Evolutionary conservation across 345 rosid species (phyloP).

Genomic region (Citrus medica): DNA sequence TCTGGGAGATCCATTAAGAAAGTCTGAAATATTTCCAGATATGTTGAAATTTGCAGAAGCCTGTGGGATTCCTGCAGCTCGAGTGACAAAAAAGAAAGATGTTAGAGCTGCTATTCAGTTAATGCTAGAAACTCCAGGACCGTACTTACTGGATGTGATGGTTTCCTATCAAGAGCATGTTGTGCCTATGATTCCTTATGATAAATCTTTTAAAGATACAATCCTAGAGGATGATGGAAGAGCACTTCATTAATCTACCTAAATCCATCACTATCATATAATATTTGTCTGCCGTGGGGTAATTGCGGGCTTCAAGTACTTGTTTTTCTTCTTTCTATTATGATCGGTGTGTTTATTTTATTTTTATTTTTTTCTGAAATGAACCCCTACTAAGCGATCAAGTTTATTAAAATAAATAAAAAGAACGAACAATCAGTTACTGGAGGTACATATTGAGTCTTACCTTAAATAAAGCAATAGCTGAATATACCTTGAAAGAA

Average conservation of each 20-base stretch:
- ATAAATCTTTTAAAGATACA: constrained; percentile 74
- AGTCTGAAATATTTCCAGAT: constrained; percentile 71
- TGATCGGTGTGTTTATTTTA: too few relatives aligned
- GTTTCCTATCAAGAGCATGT: constrained; percentile 93
- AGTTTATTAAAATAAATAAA: too few relatives aligned
- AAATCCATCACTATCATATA: too few relatives aligned
- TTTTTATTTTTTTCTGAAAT: too few relatives aligned
- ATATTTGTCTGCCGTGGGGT: not conserved
- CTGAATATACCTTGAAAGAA: too few relatives aligned
- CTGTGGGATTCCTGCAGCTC: constrained; percentile 76
- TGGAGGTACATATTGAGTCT: too few relatives aligned
- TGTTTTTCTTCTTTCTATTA: not conserved
- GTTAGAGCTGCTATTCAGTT: constrained; percentile 62
- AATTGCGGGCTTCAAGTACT: not conserved
- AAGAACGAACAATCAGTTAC: too few relatives aligned
- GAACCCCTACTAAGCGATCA: too few relatives aligned
- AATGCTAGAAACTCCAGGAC: constrained; percentile 88
- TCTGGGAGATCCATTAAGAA: constrained; percentile 66
- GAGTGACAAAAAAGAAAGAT: constrained; percentile 55
- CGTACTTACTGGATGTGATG: constrained; percentile 76
- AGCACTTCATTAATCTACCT: constrained; percentile 26
- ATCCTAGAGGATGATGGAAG: constrained; percentile 87
- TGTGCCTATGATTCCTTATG: constrained; percentile 87
- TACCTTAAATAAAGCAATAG: too few relatives aligned
- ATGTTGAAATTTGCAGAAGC: constrained; percentile 80